Conservation (phyloP, 192 early-diverging fungal genomes). For the Coemansia sp. region DNA sequence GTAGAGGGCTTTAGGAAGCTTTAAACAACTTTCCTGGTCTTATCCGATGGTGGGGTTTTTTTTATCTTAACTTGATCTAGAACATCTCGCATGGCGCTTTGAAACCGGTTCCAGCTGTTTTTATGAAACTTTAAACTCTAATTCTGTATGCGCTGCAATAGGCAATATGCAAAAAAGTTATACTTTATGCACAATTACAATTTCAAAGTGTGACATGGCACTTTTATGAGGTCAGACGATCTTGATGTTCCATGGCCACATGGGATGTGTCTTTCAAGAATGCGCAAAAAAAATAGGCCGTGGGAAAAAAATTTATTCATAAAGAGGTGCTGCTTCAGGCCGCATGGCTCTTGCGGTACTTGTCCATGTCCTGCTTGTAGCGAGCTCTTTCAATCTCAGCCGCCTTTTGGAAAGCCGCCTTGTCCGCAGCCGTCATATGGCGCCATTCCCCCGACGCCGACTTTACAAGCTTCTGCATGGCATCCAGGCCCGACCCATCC, state of each 20-base stretch:
- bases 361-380: conserved; percentile 22
- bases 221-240: no score
- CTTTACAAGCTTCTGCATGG: not conserved
- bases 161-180: no score
- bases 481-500: not conserved
- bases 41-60: not conserved
- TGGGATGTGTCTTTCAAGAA: no score
- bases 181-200: conserved; percentile 1
- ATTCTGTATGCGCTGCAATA: no score
- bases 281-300: no score
- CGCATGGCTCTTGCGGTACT: conserved; percentile 21
- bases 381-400: conserved; percentile 8
- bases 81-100: no score
- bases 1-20: no score
- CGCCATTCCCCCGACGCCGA: conserved; percentile 27
- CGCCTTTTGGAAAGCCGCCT: conserved; percentile 21
- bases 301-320: conserved; percentile 2
- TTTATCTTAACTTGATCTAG: not conserved
- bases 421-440: conserved; percentile 23
- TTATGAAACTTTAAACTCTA: not conserved
- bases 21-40: not conserved
- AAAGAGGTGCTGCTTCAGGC: not conserved
- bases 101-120: no score
- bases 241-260: no score
- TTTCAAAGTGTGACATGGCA: not conserved